These are phyloP conservation scores for Anisodus acutangulus DNA, from an alignment of 257 asterid species.

Conservation along the genomic window DNA sequence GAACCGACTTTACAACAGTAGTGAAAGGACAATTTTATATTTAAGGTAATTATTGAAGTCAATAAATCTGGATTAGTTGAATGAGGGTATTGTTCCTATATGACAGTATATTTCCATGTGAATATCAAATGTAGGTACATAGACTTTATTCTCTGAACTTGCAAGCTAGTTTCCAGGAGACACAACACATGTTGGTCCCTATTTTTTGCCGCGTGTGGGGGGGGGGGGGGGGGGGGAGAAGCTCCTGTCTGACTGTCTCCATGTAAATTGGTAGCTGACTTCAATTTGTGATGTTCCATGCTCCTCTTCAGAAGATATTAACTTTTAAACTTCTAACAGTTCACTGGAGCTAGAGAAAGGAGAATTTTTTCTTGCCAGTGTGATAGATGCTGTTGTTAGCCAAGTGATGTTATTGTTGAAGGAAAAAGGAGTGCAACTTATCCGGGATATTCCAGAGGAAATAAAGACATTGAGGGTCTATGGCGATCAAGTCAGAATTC, in stretches of 20 bases:
- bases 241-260: not conserved
- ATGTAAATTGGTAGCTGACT: not conserved
- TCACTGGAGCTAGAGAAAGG: slow-evolving; percentile 73
- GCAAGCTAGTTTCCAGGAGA: not conserved
- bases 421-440: slow-evolving; percentile 76
- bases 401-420: slow-evolving; percentile 76
- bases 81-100: not conserved
- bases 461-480: slow-evolving; percentile 63
- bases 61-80: slow-evolving; percentile 4
- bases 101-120: not conserved
- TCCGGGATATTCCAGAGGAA: slow-evolving; percentile 80
- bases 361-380: slow-evolving; percentile 72
- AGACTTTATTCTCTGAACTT: not conserved
- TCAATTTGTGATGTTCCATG: not conserved
- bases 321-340: slow-evolving; percentile 38
- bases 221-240: not conserved
- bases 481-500: slow-evolving; percentile 88
- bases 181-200: not conserved
- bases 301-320: not conserved
- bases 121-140: not conserved
- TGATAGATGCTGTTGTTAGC: slow-evolving; percentile 88
- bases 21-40: not conserved
- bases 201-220: not conserved
- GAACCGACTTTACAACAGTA: not conserved
- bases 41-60: not conserved